phyloP scores from a whole-genome alignment of 2,329 filamentous ascomycete species.

The Rasamsonia emersonii region DNA sequence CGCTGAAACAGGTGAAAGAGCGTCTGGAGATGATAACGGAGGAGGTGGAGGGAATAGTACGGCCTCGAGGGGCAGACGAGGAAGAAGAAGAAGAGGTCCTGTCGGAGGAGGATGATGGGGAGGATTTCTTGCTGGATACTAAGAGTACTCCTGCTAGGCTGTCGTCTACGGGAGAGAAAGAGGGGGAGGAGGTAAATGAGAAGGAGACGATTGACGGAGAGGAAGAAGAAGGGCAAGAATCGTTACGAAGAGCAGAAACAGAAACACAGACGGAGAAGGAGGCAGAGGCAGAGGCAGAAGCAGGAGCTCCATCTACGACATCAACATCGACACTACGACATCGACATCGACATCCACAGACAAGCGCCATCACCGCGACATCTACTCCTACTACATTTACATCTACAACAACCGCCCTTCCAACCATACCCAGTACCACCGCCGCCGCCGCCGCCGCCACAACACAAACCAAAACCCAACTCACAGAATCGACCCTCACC shows the following conservation, averaged over 20 bases:
- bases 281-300: slow-evolving; percentile 7
- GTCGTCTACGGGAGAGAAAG: no score
- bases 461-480: slow-evolving; percentile 19
- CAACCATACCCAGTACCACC: slow-evolving; percentile 5
- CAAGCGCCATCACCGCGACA: slow-evolving; percentile 11
- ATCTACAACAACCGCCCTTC: slow-evolving; percentile 4
- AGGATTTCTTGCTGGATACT: no score
- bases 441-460: slow-evolving; percentile 6
- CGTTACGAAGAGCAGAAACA: slow-evolving; percentile 1
- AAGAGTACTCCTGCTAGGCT: no score
- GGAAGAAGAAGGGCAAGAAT: slow-evolving; percentile 7
- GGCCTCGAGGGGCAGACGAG: no score
- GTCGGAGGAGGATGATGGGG: no score
- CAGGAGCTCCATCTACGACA: slow-evolving; percentile 8
- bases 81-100: no score
- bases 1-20: no score
- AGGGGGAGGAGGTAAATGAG: no score
- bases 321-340: slow-evolving; percentile 19
- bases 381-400: slow-evolving; percentile 6
- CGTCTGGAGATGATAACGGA: no score
- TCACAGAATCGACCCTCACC: slow-evolving; percentile 64
- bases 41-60: no score
- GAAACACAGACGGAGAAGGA: not conserved
- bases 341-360: slow-evolving; percentile 11
- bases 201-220: slow-evolving; percentile 9